These are phyloP conservation scores for Pythium aphanidermatum DNA, from an alignment of 352 stramenopile species.

Conservation along the genomic window DNA sequence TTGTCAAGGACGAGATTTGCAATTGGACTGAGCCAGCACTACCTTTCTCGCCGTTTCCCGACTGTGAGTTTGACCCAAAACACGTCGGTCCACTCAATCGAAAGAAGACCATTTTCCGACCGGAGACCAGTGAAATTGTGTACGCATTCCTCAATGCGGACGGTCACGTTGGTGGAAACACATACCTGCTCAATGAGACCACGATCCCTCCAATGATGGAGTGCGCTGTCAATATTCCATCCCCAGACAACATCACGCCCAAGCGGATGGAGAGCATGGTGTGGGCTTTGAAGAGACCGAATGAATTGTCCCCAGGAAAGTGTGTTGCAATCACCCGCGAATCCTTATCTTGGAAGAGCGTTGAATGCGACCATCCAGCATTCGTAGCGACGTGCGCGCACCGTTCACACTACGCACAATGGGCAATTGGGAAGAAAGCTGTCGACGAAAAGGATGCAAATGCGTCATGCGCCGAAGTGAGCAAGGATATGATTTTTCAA, in stretches of 20 bases:
- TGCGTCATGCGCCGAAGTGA: slow-evolving; percentile 9
- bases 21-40: slow-evolving; percentile 69
- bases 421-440: slow-evolving; percentile 5
- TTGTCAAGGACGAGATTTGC: slow-evolving; percentile 69
- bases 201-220: slow-evolving; percentile 53
- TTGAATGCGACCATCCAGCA: slow-evolving; percentile 37
- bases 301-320: slow-evolving; percentile 25
- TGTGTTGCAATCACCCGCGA: slow-evolving; percentile 47
- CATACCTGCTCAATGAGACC: slow-evolving; percentile 60
- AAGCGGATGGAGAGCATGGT: slow-evolving; percentile 75
- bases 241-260: slow-evolving; percentile 77
- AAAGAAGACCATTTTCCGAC: slow-evolving; percentile 63
- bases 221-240: slow-evolving; percentile 75
- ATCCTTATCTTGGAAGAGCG: slow-evolving; percentile 38
- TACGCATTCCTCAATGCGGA: slow-evolving; percentile 79
- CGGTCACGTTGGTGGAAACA: slow-evolving; percentile 60
- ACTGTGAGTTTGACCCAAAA: slow-evolving; percentile 42
- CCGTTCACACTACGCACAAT: slow-evolving; percentile 6
- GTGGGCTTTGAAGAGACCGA: slow-evolving; percentile 38
- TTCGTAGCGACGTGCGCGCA: slow-evolving; percentile 13
- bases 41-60: slow-evolving; percentile 54
- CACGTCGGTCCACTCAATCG: slow-evolving; percentile 36
- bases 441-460: slow-evolving; percentile 16
- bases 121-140: slow-evolving; percentile 80
- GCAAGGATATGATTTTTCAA: not conserved